Conservation (phyloP, 768 basidiomycete species). For the Xanthoconium purpureum region DNA sequence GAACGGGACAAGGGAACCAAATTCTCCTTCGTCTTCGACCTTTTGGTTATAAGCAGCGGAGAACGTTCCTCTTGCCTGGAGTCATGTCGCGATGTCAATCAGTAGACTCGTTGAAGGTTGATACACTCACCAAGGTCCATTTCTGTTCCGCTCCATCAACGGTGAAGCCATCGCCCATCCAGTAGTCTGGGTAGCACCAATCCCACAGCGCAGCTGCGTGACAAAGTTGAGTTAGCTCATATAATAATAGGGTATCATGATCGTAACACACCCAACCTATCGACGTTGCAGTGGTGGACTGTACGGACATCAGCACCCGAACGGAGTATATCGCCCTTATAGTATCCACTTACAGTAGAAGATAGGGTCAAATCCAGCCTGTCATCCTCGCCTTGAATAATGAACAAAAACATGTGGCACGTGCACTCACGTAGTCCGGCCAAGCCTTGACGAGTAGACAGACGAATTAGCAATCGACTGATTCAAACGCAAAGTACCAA, state of each 20-base stretch:
- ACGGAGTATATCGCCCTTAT: background rate
- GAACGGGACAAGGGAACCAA: slow-evolving; percentile 21
- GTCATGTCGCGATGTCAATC: background rate
- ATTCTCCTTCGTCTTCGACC: slow-evolving; percentile 19
- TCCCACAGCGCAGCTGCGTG: slow-evolving; percentile 29
- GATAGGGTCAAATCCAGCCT: slow-evolving; percentile 27
- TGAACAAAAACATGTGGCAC: background rate
- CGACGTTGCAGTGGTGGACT: slow-evolving; percentile 28
- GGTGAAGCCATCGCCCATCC: slow-evolving; percentile 27
- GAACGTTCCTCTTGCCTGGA: slow-evolving; percentile 22
- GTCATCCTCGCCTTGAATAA: background rate
- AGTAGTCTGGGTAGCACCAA: slow-evolving; percentile 28
- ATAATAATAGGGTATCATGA: no score
- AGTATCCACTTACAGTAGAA: slow-evolving; percentile 21
- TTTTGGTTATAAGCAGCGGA: slow-evolving; percentile 21
- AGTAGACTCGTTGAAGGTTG: background rate
- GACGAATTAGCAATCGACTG: background rate
- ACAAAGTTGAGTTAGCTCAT: background rate
- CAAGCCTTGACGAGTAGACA: slow-evolving; percentile 7
- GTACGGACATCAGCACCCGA: background rate
- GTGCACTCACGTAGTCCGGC: slow-evolving; percentile 23
- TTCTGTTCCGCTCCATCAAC: slow-evolving; percentile 6
- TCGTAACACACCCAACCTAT: slow-evolving; percentile 19
- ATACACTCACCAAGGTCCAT: slow-evolving; percentile 25
- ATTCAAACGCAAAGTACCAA: slow-evolving; percentile 4